Base-by-base conservation (phyloP, 2,329 filamentous ascomycete genomes). In the Aspergillus udagawae region DNA sequence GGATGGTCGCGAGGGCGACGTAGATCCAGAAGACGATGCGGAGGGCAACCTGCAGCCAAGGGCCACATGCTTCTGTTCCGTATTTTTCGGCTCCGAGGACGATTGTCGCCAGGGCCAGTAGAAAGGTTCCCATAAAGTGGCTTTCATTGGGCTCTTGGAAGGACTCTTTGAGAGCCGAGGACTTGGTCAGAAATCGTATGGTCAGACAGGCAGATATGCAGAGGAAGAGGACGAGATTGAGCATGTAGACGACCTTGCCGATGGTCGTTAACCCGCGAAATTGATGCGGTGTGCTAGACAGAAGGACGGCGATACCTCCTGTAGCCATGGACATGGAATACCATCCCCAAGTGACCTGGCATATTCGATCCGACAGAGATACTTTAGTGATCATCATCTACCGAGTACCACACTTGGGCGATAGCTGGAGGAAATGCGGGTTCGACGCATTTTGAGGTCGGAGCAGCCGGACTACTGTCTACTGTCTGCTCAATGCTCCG, bases 301-400 rank as follows among this genome's bases (percentile, higher is more conserved):
- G 78, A 12, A 90, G 78, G 41, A 59, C 58, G 0, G 87, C 82
- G 1, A 91, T 73, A 0, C 86, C 86, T n/a, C 88, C 88, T 0
- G 87, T 89, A 41, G 84, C 86, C 87, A 90, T 90, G 3, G 86
- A 85, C 28, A 83, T 77, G 0, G 86, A 86, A 72, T 86, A 91
- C 86, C 87, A 90, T 17, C 83, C 83, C 85, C 84, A 86, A 1
- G 83, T 85, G 63, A 86, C 84, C 70, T 84, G 82, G 53, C 57
- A 45, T 14, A 59, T 25, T 12, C 59, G 52, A 7, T 59, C 28
- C 17, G 29, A 35, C 17, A 61, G 47, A 17, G 45, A 51, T 17
- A 59, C 57, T 3, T 21, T 58, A n/a, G 12, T 25, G 35, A 41
- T 35, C 32, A 35, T 35, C 12, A 4, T 14, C 32, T 6, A 29